phyloP scores from a whole-genome alignment of 2,329 filamentous ascomycete species.

The Nemania serpens region DNA sequence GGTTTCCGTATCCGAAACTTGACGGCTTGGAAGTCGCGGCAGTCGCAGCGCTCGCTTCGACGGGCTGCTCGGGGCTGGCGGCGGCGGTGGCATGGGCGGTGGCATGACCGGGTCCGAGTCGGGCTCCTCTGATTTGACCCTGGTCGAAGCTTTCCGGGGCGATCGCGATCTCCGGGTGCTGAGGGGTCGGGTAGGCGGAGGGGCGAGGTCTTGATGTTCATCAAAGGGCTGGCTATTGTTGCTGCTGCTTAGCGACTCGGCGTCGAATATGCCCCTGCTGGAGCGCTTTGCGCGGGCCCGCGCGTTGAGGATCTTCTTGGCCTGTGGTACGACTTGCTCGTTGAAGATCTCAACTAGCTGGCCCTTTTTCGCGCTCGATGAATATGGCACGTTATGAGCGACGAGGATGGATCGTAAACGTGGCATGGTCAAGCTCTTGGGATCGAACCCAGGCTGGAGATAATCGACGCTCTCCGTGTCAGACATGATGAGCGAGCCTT shows the following conservation, averaged over 20 bases:
- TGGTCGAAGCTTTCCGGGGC: constrained; percentile 58
- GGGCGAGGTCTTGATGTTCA: constrained; percentile 60
- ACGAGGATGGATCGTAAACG: constrained; percentile 90
- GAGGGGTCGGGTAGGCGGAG: constrained; percentile 49
- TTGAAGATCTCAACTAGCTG: constrained; percentile 86
- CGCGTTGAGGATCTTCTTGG: constrained; percentile 74
- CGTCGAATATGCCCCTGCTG: constrained; percentile 80
- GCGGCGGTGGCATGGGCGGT: constrained; percentile 34
- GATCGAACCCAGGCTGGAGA: constrained; percentile 84
- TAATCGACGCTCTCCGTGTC: constrained; percentile 76
- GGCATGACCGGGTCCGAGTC: constrained; percentile 45
- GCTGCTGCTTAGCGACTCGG: constrained; percentile 67
- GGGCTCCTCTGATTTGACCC: constrained; percentile 58
- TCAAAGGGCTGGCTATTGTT: constrained; percentile 58
- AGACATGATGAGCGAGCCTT: constrained; percentile 52
- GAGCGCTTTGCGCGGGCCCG: constrained; percentile 82
- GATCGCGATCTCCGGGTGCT: constrained; percentile 59
- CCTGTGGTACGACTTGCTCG: constrained; percentile 76
- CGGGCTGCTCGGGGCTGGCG: constrained; percentile 47
- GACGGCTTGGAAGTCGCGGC: constrained; percentile 59
- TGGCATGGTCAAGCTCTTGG: constrained; percentile 81
- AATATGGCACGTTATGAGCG: constrained; percentile 82
- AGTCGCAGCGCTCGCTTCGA: constrained; percentile 61
- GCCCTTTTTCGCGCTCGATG: constrained; percentile 87
- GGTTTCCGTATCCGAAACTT: constrained; percentile 58